Base-by-base conservation (phyloP, 129 eudicot species). In the Artemisia tridentata region DNA sequence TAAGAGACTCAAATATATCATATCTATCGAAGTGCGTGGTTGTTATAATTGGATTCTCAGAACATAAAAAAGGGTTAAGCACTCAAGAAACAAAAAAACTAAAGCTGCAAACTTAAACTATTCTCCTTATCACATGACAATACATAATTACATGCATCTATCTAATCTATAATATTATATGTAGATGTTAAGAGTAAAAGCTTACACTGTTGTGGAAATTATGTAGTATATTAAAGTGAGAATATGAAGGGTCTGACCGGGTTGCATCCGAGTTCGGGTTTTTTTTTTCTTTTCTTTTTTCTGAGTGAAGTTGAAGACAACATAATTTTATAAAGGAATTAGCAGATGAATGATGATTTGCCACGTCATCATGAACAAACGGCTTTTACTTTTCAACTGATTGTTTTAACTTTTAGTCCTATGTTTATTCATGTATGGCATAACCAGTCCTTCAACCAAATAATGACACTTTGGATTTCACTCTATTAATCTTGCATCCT, bases 121-220 rank as follows among this genome's bases (percentile, higher is more conserved):
- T 15, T 60, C 68, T 47, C 20, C 76, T 72, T 60, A 59, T 45
- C 31, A 59, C 17, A 47, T 16, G 11, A 46, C 46, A 72, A 52
- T 51, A 41, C 53, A 56, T 74, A 23, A 53, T 34, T 13, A 74
- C 17, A 15, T 58, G 59, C 13, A 53, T 65, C 69, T n/a, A 16
- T 20, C 49, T 34, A 52, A 45, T n/a, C n/a, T n/a, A n/a, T 8
- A 10, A n/a, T 56, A 48, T 5, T 20, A 7, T 17, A 46, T 4
- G 27, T 10, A 2, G 2, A 58, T 5, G 19, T 7, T 20, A 5
- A 27, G 8, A 69, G 31, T 47, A 17, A 75, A 64, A 80, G 80
- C 84, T 80, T 76, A 27, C 45, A 67, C 31, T 66, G 62, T 13
- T n/a, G n/a, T n/a, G n/a, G n/a, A n/a, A n/a, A n/a, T n/a, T n/a